phyloP scores from a whole-genome alignment of 108 stramenopile species.

The Cyclostephanos tholiformis region DNA sequence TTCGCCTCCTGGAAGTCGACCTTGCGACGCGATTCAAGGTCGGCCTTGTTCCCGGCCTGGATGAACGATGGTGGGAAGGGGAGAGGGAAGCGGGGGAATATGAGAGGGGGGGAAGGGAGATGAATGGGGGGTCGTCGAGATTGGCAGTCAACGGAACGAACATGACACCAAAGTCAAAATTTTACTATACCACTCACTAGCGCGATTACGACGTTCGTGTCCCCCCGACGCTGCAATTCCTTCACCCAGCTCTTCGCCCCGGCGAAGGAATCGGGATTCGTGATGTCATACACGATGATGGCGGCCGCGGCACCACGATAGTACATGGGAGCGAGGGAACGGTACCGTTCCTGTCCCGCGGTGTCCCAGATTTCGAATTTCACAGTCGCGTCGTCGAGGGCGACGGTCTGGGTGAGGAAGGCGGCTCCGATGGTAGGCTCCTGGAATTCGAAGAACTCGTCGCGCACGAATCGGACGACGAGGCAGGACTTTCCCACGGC shows the following conservation, averaged over 20 bases:
- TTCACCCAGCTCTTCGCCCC: slow-evolving; percentile 99
- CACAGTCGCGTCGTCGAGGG: slow-evolving; percentile 92
- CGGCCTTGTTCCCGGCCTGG: slow-evolving; percentile 94
- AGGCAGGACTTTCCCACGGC: slow-evolving; percentile 98
- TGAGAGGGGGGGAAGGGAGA: not conserved
- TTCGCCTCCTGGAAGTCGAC: slow-evolving; percentile 93
- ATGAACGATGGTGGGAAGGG: not conserved
- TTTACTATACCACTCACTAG: slow-evolving; percentile 51
- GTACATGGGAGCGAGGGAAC: slow-evolving; percentile 91
- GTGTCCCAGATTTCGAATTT: slow-evolving; percentile 99
- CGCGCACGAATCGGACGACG: slow-evolving; percentile 97
- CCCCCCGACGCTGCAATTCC: slow-evolving; percentile 97
- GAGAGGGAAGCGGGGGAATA: not conserved
- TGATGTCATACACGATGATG: slow-evolving; percentile 96
- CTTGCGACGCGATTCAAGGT: slow-evolving; percentile 85
- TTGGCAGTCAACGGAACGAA: too few species aligned
- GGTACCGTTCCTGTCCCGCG: slow-evolving; percentile 83
- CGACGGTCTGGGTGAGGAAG: slow-evolving; percentile 95
- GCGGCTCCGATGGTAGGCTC: slow-evolving; percentile 98
- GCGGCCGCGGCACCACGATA: slow-evolving; percentile 90
- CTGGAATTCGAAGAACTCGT: slow-evolving; percentile 99
- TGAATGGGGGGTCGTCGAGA: not conserved
- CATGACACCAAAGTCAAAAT: not conserved
- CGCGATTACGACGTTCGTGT: slow-evolving; percentile 97
- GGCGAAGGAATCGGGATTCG: slow-evolving; percentile 94